A percentile compares a stretch with the other conserved stretches of the same genome.
Conservation (phyloP, 2,329 filamentous ascomycete species). For the Cladophialophora psammophila region DNA sequence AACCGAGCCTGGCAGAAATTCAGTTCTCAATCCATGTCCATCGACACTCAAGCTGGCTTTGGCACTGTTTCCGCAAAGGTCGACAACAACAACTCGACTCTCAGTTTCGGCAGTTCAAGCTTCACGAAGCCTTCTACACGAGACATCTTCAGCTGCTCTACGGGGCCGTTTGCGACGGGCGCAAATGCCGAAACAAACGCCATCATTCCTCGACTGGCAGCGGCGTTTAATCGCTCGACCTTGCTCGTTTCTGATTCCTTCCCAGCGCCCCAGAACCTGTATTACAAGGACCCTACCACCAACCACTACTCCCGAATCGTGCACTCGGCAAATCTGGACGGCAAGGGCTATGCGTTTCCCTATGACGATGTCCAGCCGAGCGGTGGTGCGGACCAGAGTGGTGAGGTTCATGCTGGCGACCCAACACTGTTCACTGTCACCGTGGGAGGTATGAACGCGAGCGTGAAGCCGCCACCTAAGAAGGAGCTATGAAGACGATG, state of each 20-base stretch:
- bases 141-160: constrained; percentile 73
- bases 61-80: constrained; percentile 64
- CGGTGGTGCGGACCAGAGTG: constrained; percentile 66
- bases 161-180: constrained; percentile 63
- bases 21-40: constrained; percentile 54
- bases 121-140: constrained; percentile 65
- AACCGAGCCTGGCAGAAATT: constrained; percentile 61
- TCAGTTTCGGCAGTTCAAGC: constrained; percentile 54
- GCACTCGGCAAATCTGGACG: constrained; percentile 66
- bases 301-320: constrained; percentile 74
- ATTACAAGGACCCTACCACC: constrained; percentile 63
- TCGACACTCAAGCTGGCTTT: constrained; percentile 70
- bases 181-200: constrained; percentile 61
- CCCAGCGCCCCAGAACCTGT: constrained; percentile 61
- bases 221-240: constrained; percentile 77
- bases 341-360: constrained; percentile 72
- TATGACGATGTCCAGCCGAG: constrained; percentile 72
- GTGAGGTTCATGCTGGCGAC: constrained; percentile 65
- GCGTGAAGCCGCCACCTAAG: neutral
- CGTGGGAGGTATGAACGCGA: constrained; percentile 56
- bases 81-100: constrained; percentile 43
- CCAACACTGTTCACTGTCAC: constrained; percentile 65
- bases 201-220: constrained; percentile 75
- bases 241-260: constrained; percentile 58
- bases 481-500: neutral